phyloP scores from a whole-genome alignment of 2,329 filamentous ascomycete genomes.

The Elsinoe ampelina region DNA sequence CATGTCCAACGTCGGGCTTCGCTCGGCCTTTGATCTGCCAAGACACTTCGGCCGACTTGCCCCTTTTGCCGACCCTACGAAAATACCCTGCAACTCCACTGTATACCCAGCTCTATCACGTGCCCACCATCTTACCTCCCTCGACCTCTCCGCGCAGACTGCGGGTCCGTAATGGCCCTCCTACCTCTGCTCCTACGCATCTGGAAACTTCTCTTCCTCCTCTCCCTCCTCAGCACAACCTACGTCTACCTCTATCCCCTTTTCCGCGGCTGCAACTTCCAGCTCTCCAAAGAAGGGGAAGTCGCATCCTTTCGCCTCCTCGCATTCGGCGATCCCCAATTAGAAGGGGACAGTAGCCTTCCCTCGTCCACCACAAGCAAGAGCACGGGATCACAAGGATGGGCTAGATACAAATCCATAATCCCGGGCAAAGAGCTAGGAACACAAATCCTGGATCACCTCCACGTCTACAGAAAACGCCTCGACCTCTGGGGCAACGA shows the following conservation, averaged over 20 bases:
- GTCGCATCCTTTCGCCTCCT: slow-evolving; percentile 75
- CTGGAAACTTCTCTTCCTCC: slow-evolving; percentile 47
- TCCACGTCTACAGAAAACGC: slow-evolving; percentile 63
- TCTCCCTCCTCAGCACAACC: slow-evolving; percentile 59
- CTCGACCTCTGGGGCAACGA: slow-evolving; percentile 91
- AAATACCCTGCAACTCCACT: too few species aligned
- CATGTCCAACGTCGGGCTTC: background rate
- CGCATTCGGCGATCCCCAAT: slow-evolving; percentile 80
- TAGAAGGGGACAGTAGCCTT: slow-evolving; percentile 84
- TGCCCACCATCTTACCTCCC: background rate
- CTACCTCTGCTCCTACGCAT: slow-evolving; percentile 32
- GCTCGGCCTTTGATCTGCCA: background rate
- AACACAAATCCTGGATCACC: slow-evolving; percentile 46
- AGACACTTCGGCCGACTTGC: background rate
- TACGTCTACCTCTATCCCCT: slow-evolving; percentile 85
- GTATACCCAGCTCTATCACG: background rate
- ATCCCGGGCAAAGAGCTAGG: too few species aligned
- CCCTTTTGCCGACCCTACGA: background rate
- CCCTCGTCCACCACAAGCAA: slow-evolving; percentile 29
- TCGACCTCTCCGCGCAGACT: slow-evolving; percentile 27
- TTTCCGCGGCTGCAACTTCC: slow-evolving; percentile 73
- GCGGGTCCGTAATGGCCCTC: slow-evolving; percentile 34
- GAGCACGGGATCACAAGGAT: too few species aligned
- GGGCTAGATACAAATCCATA: too few species aligned
- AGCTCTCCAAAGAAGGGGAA: slow-evolving; percentile 29